Base-by-base conservation (phyloP, 1,284 basidiomycete genomes). In the Sporisorium exsertum region DNA sequence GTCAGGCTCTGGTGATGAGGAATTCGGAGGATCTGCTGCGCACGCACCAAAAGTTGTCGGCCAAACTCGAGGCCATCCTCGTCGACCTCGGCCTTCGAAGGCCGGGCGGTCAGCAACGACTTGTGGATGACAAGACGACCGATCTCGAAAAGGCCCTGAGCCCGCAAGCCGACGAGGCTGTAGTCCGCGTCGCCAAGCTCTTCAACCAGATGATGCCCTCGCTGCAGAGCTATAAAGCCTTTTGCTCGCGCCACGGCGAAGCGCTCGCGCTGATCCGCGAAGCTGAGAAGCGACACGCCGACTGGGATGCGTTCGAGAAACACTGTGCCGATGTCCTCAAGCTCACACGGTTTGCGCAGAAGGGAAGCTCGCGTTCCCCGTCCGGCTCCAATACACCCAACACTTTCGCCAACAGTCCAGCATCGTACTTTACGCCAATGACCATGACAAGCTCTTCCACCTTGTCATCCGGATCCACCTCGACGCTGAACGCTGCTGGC, bases 181-280 rank as follows among this genome's bases (percentile, higher is more conserved):
- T 81, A 13, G 58, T 71, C 9, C 65, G 72, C 1, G 68, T 65
- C 13, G 78, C 76, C 26, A 55, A 74, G 47, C 53, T 77, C 5
- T 75, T 81, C 61, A 73, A 66, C 37, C 52, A 76, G 43, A 70
- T 80, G 64, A 76, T 76, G 56, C 72, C 76, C 5, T 65, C 57
- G 13, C 67, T 78, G 37, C 58, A 65, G 47, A 59, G 76, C 62
- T 84, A 83, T 73, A 64, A 77, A 43, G 62, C 73, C n/a, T 85
- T 84, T 53, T 84, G 83, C 65, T 75, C 81, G n/a, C 61, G 77
- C 15, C 84, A 85, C 58, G 78, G 77, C 50, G 84, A 85, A 55
- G 82, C 84, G 4, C 66, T 85, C 2, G 73, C 78, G 2, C 56
- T 83, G 26, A 79, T 85, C 40, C 76, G 80, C 43, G 78, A 83